Evolutionary conservation across 1,139 yeast species (phyloP).

Genomic region (Yamadazyma diddensiae): DNA sequence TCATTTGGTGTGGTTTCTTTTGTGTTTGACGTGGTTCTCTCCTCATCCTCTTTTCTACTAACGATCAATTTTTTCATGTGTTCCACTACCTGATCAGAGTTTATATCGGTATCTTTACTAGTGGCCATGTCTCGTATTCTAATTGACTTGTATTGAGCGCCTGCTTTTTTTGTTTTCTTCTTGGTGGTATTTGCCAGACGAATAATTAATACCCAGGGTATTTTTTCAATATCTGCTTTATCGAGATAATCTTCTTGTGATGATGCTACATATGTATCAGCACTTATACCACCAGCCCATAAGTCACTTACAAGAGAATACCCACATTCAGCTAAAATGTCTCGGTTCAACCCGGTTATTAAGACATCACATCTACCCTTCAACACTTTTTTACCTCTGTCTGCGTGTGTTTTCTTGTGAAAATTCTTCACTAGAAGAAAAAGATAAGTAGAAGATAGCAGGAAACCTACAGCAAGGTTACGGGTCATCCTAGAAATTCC

Average conservation of each 20-base stretch:
- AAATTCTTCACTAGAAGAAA: slow-evolving; percentile 42
- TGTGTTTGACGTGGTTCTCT: slow-evolving; percentile 11
- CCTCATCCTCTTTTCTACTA: slow-evolving; percentile 18
- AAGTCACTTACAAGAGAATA: slow-evolving; percentile 57
- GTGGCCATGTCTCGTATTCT: slow-evolving; percentile 62
- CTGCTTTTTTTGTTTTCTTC: slow-evolving; percentile 31
- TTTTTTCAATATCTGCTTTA: slow-evolving; percentile 66
- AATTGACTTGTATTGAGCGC: slow-evolving; percentile 60
- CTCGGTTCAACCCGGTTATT: slow-evolving; percentile 62
- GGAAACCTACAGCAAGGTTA: slow-evolving; percentile 78
- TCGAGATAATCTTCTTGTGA: slow-evolving; percentile 68
- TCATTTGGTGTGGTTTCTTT: slow-evolving; percentile 4
- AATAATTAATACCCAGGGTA: slow-evolving; percentile 70
- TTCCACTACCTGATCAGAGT: slow-evolving; percentile 58
- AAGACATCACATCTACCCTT: slow-evolving; percentile 72
- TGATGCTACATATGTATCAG: slow-evolving; percentile 53
- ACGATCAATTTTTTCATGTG: slow-evolving; percentile 46
- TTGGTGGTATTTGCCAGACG: slow-evolving; percentile 49
- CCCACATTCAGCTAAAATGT: slow-evolving; percentile 54
- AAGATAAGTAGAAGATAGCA: slow-evolving; percentile 46
- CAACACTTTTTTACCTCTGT: slow-evolving; percentile 25
- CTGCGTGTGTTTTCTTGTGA: slow-evolving; percentile 21
- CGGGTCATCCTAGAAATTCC: slow-evolving; percentile 20
- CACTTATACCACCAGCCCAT: slow-evolving; percentile 71
- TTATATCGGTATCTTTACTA: slow-evolving; percentile 67